Evolutionary conservation across 306 rosid genomes (phyloP).

Genomic region (Medicago truncatula): DNA sequence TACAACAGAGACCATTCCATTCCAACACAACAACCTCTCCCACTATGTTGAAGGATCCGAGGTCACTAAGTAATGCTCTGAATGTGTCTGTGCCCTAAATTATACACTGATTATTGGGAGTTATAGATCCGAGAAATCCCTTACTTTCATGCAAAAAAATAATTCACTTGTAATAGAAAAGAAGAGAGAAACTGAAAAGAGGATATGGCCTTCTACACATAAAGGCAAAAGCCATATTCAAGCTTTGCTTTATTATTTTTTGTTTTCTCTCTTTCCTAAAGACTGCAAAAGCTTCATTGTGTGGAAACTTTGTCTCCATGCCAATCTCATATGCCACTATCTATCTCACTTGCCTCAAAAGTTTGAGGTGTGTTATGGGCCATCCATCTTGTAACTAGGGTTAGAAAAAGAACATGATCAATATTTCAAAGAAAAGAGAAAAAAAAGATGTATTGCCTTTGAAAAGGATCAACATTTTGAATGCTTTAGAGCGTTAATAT

Average conservation of each 20-base stretch:
- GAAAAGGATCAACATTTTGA: conserved; percentile 56
- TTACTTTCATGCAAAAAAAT: conserved; percentile 81
- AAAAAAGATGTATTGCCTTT: conserved; percentile 62
- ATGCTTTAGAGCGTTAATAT: conserved; percentile 54
- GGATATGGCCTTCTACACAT: conserved; percentile 46
- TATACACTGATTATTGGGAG: conserved; percentile 69
- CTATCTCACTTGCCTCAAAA: conserved; percentile 46
- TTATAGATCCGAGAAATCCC: conserved; percentile 87
- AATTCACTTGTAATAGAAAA: conserved; percentile 48
- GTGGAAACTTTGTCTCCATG: conserved; percentile 89
- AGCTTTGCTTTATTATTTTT: conserved; percentile 48
- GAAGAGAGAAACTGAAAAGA: conserved; percentile 50
- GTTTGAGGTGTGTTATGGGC: conserved; percentile 48
- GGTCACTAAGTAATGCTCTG: conserved; percentile 46
- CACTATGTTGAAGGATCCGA: conserved; percentile 54
- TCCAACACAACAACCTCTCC: background rate
- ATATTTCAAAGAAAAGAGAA: conserved; percentile 45
- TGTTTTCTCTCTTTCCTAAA: conserved; percentile 55
- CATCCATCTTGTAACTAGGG: conserved; percentile 33
- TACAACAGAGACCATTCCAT: conserved; percentile 31
- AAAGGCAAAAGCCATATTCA: conserved; percentile 44
- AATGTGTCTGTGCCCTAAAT: conserved; percentile 50
- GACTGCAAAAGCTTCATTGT: conserved; percentile 78
- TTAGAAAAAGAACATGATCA: conserved; percentile 16
- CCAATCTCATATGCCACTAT: conserved; percentile 51